phyloP scores from a whole-genome alignment of 2,329 filamentous ascomycete species.

The Paraphoma chrysanthemicola region DNA sequence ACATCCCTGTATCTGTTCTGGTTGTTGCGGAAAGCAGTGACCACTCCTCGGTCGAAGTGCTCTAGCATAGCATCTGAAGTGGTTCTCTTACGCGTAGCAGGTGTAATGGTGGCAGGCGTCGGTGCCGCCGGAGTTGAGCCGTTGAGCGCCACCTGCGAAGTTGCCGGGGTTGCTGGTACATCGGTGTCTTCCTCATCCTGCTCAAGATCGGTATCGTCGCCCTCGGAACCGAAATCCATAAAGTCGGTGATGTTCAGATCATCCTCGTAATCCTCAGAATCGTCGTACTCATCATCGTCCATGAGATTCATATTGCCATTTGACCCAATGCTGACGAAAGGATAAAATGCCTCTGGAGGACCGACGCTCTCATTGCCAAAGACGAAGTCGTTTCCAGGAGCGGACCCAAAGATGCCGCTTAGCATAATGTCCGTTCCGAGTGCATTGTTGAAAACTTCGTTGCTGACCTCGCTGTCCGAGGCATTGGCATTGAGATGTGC shows the following conservation, averaged over 20 bases:
- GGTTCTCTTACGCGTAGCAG: conserved; percentile 33
- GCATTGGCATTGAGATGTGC: conserved; percentile 38
- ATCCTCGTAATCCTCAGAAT: conserved; percentile 66
- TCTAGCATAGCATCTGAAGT: conserved; percentile 48
- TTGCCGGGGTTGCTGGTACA: conserved; percentile 44
- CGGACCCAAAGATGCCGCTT: conserved; percentile 67
- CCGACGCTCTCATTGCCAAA: conserved; percentile 70
- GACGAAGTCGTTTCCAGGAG: conserved; percentile 53
- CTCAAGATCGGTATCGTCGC: conserved; percentile 44
- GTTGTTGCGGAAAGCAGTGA: conserved; percentile 50
- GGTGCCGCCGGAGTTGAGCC: conserved; percentile 41
- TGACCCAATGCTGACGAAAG: conserved; percentile 63
- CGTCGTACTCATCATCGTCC: conserved; percentile 64
- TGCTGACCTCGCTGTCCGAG: conserved; percentile 49
- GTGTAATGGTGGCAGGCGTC: conserved; percentile 28
- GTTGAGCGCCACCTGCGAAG: conserved; percentile 34
- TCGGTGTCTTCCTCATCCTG: conserved; percentile 46
- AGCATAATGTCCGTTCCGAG: conserved; percentile 74
- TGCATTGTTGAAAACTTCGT: conserved; percentile 42
- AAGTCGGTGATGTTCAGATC: conserved; percentile 50
- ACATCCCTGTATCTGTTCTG: conserved; percentile 48
- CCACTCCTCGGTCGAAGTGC: conserved; percentile 59
- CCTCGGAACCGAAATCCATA: conserved; percentile 46
- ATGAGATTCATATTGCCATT: conserved; percentile 64
- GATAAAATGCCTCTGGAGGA: conserved; percentile 78